phyloP scores from a whole-genome alignment of 2,329 filamentous ascomycete genomes.

The Meredithiella fracta region DNA sequence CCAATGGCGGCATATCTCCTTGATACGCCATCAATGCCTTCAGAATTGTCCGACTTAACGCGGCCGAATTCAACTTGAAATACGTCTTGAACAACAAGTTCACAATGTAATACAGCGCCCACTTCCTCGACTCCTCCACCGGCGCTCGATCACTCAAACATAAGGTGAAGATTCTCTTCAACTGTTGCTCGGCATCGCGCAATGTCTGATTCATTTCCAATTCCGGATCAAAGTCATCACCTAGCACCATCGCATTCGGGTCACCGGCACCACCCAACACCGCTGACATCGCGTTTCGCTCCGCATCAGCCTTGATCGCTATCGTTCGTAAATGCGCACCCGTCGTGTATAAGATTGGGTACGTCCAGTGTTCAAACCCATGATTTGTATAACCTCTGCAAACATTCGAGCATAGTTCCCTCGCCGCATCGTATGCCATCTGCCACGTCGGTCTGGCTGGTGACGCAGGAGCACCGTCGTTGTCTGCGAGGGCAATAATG shows the following conservation, averaged over 20 bases:
- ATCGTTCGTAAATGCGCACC: conserved; percentile 77
- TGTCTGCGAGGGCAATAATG: conserved; percentile 49
- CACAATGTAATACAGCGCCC: conserved; percentile 90
- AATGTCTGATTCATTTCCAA: conserved; percentile 66
- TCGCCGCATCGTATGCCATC: conserved; percentile 80
- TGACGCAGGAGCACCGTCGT: conserved; percentile 21
- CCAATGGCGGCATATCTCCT: conserved; percentile 65
- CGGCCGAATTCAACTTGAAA: conserved; percentile 83
- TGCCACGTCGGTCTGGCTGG: conserved; percentile 33
- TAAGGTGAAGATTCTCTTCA: conserved; percentile 82
- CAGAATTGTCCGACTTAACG: conserved; percentile 78
- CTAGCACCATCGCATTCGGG: conserved; percentile 31
- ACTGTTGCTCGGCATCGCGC: conserved; percentile 74
- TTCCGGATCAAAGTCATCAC: conserved; percentile 65
- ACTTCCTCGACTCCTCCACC: conserved; percentile 83
- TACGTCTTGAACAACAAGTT: conserved; percentile 97
- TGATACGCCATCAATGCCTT: conserved; percentile 62
- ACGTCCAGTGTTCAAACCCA: conserved; percentile 74
- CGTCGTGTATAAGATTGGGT: conserved; percentile 75
- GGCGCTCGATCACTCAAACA: conserved; percentile 78
- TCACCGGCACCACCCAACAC: conserved; percentile 23
- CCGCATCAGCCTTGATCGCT: conserved; percentile 78
- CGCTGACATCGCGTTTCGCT: conserved; percentile 28
- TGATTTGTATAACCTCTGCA: conserved; percentile 65
- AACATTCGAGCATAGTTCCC: conserved; percentile 59